These are phyloP conservation scores for Talaromyces rugulosus DNA, from an alignment of 2,329 filamentous ascomycete species.

Conservation along the genomic window DNA sequence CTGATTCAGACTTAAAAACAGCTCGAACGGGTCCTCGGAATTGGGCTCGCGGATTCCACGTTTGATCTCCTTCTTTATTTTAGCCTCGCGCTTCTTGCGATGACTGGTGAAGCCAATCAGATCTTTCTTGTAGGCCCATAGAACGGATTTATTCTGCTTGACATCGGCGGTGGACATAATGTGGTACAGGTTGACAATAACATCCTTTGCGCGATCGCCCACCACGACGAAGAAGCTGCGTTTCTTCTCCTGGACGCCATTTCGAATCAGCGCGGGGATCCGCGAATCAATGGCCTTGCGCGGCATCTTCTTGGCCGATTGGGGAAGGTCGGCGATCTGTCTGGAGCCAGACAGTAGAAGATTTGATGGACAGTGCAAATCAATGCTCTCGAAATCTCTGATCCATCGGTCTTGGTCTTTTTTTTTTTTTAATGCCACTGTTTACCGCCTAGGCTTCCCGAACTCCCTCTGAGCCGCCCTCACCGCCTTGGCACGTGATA, in stretches of 20 bases:
- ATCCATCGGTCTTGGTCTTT: constrained; percentile 10
- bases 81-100: constrained; percentile 94
- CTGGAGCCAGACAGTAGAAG: background rate
- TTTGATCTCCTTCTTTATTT: constrained; percentile 98
- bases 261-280: constrained; percentile 85
- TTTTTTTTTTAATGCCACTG: constrained; percentile 22
- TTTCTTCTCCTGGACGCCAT: constrained; percentile 92
- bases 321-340: background rate
- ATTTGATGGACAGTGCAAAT: background rate
- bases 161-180: constrained; percentile 87
- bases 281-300: constrained; percentile 70
- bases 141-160: constrained; percentile 90
- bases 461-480: background rate
- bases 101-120: constrained; percentile 92
- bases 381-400: constrained; percentile 7
- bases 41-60: constrained; percentile 89
- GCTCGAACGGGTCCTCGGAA: constrained; percentile 89
- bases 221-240: constrained; percentile 97
- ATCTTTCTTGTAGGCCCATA: constrained; percentile 99
- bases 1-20: constrained; percentile 93
- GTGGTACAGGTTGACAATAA: constrained; percentile 90
- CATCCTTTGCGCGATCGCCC: constrained; percentile 90
- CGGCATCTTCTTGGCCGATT: constrained; percentile 28
- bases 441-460: constrained; percentile 17
- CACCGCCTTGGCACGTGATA: constrained; percentile 10